Percentiles rank a stretch among this genome's conserved stretches.
These are phyloP conservation scores for Datisca glomerata DNA, from an alignment of 306 rosid genomes.

Conservation along the genomic window DNA sequence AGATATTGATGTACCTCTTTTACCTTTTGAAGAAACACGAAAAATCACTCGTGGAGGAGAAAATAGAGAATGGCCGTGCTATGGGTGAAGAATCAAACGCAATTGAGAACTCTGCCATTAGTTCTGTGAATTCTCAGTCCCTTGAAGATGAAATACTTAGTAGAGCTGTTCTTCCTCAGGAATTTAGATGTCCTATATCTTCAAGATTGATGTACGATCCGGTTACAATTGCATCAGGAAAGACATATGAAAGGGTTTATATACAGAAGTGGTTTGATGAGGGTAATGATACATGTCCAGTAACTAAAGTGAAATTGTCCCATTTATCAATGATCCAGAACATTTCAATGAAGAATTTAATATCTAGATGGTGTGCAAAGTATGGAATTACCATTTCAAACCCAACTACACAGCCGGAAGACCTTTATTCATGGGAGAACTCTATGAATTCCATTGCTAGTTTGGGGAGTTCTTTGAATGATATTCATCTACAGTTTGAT, in stretches of 20 bases:
- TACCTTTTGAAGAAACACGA: conserved; percentile 39
- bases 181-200: conserved; percentile 63
- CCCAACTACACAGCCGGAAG: conserved; percentile 32
- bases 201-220: conserved; percentile 81
- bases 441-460: conserved; percentile 57
- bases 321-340: conserved; percentile 46
- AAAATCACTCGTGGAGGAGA: conserved; percentile 23
- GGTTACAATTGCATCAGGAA: conserved; percentile 72
- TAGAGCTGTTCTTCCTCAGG: conserved; percentile 43
- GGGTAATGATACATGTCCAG: conserved; percentile 62
- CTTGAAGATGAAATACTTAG: conserved; percentile 23
- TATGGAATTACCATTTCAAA: conserved; percentile 41
- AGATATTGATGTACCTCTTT: conserved; percentile 45
- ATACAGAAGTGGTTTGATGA: conserved; percentile 82
- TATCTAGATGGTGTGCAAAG: conserved; percentile 56
- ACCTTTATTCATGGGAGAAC: conserved; percentile 28
- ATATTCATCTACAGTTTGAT: conserved; percentile 49
- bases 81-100: conserved; percentile 16
- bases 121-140: conserved; percentile 14
- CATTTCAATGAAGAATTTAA: conserved; percentile 42
- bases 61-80: conserved; percentile 18
- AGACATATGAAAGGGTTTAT: conserved; percentile 74
- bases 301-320: conserved; percentile 36
- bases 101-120: conserved; percentile 20
- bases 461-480: conserved; percentile 58